phyloP scores from a whole-genome alignment of 1,284 basidiomycete genomes.

The Cutaneotrichosporon cavernicola region DNA sequence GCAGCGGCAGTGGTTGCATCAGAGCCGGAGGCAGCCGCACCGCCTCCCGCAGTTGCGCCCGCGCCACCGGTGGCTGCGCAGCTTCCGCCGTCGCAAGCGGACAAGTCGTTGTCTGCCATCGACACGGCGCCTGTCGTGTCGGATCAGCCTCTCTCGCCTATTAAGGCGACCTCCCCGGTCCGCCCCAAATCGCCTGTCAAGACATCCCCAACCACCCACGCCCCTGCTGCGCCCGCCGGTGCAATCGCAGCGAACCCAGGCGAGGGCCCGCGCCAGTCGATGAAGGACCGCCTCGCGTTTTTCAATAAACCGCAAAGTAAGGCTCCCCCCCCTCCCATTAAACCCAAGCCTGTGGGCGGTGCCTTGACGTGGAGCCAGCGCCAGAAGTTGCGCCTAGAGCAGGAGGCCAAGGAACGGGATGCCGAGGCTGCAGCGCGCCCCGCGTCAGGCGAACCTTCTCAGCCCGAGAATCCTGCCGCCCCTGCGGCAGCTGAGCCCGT shows the following conservation, averaged over 20 bases:
- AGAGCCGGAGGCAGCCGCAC: not conserved
- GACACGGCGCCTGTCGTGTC: not conserved
- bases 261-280: slow-evolving; percentile 36
- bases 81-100: not conserved
- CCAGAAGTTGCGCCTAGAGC: slow-evolving; percentile 51
- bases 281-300: slow-evolving; percentile 54
- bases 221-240: not conserved
- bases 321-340: slow-evolving; percentile 57
- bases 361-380: slow-evolving; percentile 57
- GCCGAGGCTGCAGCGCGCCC: slow-evolving; percentile 14
- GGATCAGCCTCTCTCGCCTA: not conserved
- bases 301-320: slow-evolving; percentile 48
- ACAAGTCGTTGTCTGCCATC: slow-evolving; percentile 1
- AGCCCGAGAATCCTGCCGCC: not conserved
- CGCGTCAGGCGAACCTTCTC: slow-evolving; percentile 7
- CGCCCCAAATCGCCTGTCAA: slow-evolving; percentile 5
- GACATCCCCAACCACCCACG: not conserved
- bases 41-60: slow-evolving; percentile 4
- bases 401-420: slow-evolving; percentile 48
- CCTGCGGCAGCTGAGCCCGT: slow-evolving; percentile 11
- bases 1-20: not conserved
- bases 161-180: not conserved
- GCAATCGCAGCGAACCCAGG: slow-evolving; percentile 20
- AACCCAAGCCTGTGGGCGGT: slow-evolving; percentile 63
- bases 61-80: not conserved